phyloP scores from a whole-genome alignment of 2,329 filamentous ascomycete species.

The Pseudogymnoascus sp. region DNA sequence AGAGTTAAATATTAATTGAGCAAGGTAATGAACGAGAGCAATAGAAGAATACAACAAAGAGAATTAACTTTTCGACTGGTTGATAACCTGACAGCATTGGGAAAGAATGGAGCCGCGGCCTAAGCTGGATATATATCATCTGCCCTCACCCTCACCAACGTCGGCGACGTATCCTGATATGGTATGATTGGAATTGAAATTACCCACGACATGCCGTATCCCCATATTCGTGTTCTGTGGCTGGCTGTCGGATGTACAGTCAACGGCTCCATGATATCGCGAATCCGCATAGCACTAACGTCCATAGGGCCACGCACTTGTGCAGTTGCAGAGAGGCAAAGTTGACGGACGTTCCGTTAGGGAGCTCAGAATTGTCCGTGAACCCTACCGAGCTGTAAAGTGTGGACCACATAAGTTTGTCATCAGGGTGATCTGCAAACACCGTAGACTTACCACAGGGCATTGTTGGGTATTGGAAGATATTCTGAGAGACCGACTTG shows the following conservation, averaged over 20 bases:
- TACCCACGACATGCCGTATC: slow-evolving; percentile 2
- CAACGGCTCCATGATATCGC: slow-evolving; percentile 8
- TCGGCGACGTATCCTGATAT: slow-evolving; percentile 6
- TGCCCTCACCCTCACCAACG: not conserved
- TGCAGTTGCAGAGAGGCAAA: slow-evolving; percentile 8
- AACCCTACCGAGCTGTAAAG: slow-evolving; percentile 25
- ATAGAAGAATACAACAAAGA: slow-evolving; percentile 7
- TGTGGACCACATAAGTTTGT: slow-evolving; percentile 8
- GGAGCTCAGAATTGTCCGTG: slow-evolving; percentile 22
- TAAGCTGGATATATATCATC: slow-evolving; percentile 7
- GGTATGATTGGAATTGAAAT: slow-evolving; percentile 6
- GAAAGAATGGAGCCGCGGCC: not conserved
- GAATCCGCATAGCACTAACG: slow-evolving; percentile 3
- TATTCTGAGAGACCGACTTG: slow-evolving; percentile 6
- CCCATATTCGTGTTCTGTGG: slow-evolving; percentile 5
- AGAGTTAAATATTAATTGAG: slow-evolving; percentile 14
- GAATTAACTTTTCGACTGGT: slow-evolving; percentile 8
- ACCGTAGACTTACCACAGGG: not conserved
- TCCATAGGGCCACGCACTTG: slow-evolving; percentile 3
- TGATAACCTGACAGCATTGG: slow-evolving; percentile 3
- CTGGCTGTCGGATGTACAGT: slow-evolving; percentile 6
- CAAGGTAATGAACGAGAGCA: slow-evolving; percentile 14
- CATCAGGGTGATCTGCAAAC: slow-evolving; percentile 1
- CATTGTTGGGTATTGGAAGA: not conserved
- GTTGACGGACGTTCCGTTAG: slow-evolving; percentile 9